Evolutionary conservation across 495 filamentous ascomycete genomes (phyloP).

Genomic region (Trichoderma parareesei): DNA sequence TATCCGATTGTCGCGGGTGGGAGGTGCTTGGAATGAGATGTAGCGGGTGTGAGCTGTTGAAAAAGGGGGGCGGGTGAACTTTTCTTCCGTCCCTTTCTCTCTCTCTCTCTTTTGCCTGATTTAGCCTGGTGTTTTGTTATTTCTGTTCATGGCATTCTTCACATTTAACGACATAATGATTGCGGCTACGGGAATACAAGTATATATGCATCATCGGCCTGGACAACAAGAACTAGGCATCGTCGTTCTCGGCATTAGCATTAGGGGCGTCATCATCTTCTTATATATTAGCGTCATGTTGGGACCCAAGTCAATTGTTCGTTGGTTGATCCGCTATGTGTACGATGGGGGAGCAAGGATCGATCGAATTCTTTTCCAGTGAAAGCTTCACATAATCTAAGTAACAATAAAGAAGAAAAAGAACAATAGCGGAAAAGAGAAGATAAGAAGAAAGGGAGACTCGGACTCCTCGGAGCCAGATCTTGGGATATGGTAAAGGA

Average conservation of each 20-base stretch:
- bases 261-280: not conserved
- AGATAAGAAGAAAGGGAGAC: too few species aligned
- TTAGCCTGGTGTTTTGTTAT: too few species aligned
- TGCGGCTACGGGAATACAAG: not conserved
- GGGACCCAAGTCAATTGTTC: not conserved
- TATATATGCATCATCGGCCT: not conserved
- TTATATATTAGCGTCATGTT: not conserved
- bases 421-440: not conserved
- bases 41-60: not conserved
- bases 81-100: not conserved
- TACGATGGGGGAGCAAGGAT: too few species aligned
- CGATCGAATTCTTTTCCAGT: not conserved
- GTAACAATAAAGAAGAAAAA: not conserved
- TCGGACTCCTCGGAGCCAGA: not conserved
- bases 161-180: not conserved
- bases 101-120: not conserved
- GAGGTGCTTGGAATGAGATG: not conserved
- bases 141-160: not conserved
- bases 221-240: not conserved
- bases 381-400: constrained; percentile 4
- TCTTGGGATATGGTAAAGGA: not conserved
- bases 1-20: not conserved
- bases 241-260: not conserved
- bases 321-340: too few species aligned
- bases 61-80: not conserved